Evolutionary conservation across 2,329 filamentous ascomycete species (phyloP).

Genomic region (Lasiodiplodia sp.): DNA sequence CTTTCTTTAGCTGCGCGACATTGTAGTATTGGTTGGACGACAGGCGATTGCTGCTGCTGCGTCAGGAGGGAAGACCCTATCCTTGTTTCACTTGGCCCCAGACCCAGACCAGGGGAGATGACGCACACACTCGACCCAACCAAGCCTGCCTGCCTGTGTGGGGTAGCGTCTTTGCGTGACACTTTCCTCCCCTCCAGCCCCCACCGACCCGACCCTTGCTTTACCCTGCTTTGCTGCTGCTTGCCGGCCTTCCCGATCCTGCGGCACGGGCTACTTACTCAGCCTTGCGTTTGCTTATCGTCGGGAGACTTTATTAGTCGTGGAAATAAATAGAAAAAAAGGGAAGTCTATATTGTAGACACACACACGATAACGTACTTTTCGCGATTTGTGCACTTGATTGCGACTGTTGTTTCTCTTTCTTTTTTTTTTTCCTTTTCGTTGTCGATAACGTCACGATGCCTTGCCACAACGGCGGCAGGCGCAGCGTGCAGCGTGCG

Average conservation of each 20-base stretch:
- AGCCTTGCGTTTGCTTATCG: no score
- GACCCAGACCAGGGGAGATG: neutral
- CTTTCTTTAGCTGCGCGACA: neutral
- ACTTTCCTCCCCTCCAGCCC: neutral
- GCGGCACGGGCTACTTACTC: no score
- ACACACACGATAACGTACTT: no score
- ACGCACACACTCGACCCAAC: neutral
- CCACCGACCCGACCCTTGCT: neutral
- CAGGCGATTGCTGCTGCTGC: neutral
- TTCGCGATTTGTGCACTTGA: no score
- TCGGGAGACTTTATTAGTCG: no score
- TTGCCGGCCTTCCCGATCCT: neutral
- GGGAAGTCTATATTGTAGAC: no score
- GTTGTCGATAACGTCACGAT: no score
- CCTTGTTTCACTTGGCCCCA: constrained; percentile 11
- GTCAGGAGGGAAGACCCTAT: neutral
- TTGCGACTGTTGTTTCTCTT: no score
- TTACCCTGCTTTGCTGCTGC: neutral
- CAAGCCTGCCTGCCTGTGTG: constrained; percentile 20
- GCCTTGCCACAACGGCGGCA: no score
- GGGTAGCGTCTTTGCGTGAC: constrained; percentile 8
- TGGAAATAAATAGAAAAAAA: no score
- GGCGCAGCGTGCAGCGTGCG: no score
- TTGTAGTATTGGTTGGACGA: neutral
- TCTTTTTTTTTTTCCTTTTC: no score